These are phyloP conservation scores for Amanita fuliginea DNA, from an alignment of 768 basidiomycete species.

Conservation along the genomic window DNA sequence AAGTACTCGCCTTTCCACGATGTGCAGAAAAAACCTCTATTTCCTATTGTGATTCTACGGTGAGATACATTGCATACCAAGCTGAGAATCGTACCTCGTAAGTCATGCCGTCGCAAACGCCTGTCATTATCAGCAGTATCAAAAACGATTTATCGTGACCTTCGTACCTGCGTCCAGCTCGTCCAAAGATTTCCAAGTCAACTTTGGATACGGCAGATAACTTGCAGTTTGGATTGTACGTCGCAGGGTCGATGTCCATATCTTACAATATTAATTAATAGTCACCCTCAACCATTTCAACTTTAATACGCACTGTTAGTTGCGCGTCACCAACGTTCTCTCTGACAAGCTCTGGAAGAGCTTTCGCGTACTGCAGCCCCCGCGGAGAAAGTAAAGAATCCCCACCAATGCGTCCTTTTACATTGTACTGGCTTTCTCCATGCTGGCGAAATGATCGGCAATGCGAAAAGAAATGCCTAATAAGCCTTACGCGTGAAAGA, in stretches of 20 bases:
- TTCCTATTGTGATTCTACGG: slow-evolving; percentile 32
- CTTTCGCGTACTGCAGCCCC: slow-evolving; percentile 76
- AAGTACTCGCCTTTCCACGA: not conserved
- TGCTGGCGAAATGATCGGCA: slow-evolving; percentile 42
- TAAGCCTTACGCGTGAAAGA: slow-evolving; percentile 64
- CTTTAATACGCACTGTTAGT: slow-evolving; percentile 53
- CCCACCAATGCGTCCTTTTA: slow-evolving; percentile 96
- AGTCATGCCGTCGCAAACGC: slow-evolving; percentile 99
- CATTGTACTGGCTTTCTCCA: slow-evolving; percentile 95
- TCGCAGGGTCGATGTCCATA: slow-evolving; percentile 97
- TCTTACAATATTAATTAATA: slow-evolving; percentile 29
- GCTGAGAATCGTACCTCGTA: slow-evolving; percentile 44
- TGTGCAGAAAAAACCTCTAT: slow-evolving; percentile 56
- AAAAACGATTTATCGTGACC: not conserved
- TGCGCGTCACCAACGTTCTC: slow-evolving; percentile 86
- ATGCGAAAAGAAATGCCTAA: slow-evolving; percentile 1
- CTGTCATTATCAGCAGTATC: slow-evolving; percentile 11
- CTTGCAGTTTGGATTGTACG: slow-evolving; percentile 89
- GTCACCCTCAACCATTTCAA: not conserved
- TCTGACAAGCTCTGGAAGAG: slow-evolving; percentile 78
- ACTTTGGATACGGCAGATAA: slow-evolving; percentile 71
- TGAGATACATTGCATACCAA: not conserved
- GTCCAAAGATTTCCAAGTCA: slow-evolving; percentile 98
- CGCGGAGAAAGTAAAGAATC: slow-evolving; percentile 80
- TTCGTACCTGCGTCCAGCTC: slow-evolving; percentile 83